phyloP scores from a whole-genome alignment of 257 asterid genomes.

The Echites panduratus region DNA sequence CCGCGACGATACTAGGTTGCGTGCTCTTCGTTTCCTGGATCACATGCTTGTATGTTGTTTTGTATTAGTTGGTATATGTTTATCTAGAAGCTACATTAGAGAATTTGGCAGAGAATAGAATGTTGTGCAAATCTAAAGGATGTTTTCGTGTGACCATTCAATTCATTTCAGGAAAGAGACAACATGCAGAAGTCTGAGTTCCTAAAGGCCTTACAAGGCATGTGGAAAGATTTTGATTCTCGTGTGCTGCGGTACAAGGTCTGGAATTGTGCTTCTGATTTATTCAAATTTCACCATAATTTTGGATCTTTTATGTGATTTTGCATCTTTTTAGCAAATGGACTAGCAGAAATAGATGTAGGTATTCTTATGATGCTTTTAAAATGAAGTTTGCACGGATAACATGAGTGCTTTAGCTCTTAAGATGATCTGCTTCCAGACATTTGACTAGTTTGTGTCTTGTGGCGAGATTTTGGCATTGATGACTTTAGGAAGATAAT shows the following conservation, averaged over 20 bases:
- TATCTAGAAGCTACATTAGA: neutral
- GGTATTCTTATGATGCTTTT: neutral
- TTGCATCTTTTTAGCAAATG: neutral
- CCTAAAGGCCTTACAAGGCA: conserved; percentile 90
- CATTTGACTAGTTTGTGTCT: neutral
- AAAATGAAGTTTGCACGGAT: neutral
- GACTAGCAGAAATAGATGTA: neutral
- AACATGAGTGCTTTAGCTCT: neutral
- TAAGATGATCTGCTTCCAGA: neutral
- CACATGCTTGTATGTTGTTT: conserved; percentile 79
- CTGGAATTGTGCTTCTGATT: conserved; percentile 23
- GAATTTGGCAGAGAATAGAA: neutral
- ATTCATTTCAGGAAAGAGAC: conserved; percentile 85
- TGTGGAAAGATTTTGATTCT: conserved; percentile 98
- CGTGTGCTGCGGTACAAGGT: conserved; percentile 99
- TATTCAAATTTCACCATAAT: conserved; percentile 2
- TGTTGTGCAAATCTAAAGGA: neutral
- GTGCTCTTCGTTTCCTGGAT: conserved; percentile 98
- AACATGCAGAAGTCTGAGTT: conserved; percentile 97
- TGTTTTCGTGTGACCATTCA: conserved; percentile 3
- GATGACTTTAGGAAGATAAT: neutral
- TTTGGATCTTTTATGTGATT: neutral
- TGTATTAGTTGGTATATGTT: conserved; percentile 23
- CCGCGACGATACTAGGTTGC: conserved; percentile 93
- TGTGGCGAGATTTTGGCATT: neutral